Base-by-base conservation (phyloP, 345 rosid species). In the Jatropha curcas region DNA sequence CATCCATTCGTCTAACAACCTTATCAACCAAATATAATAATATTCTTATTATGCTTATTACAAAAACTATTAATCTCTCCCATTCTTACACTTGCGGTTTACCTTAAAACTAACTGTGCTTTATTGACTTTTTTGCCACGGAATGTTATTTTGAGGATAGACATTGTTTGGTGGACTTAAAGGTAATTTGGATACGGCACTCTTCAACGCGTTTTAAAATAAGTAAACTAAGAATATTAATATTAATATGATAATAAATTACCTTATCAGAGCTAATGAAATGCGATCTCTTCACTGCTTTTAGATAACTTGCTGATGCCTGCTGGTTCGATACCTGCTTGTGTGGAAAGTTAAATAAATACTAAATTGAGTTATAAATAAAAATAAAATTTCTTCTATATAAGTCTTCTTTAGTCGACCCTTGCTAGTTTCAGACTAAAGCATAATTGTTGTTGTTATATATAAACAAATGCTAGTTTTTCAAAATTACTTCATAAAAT, bases 201-300 rank as follows among this genome's bases (percentile, higher is more conserved):
- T n/a, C n/a, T n/a, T n/a, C 24, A n/a, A 22, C 48, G 30, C 31
- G 50, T 59, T 62, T 70, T 16, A 22, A 16, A 43, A 30, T 59
- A 13, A 7, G 6, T 59, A 13, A 7, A 16, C 4, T 13, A 17
- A 30, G 4, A 20, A 5, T n/a, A 22, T 16, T 30, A 50, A 10
- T 30, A 66, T 12, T 64, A 22, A 9, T 28, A 31, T 50, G 20
- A 4, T 48, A 55, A 22, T 59, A 7, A 2, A 1, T 64, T 84
- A 95, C 99, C 98, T 95, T 93, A 78, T 95, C 98, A 70, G 98
- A 92, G 81, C 99, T 90, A 56, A 88, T 83, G 78, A 96, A 96
- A 76, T 90, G 88, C 8, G 98, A 88, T 74, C 92, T 86, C 86
- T 96, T 93, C 80, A 91, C 99, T 76, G 69, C 92, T 74, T 80